Conservation (phyloP, 176 grass and related monocot genomes). For the Oryza punctata region DNA sequence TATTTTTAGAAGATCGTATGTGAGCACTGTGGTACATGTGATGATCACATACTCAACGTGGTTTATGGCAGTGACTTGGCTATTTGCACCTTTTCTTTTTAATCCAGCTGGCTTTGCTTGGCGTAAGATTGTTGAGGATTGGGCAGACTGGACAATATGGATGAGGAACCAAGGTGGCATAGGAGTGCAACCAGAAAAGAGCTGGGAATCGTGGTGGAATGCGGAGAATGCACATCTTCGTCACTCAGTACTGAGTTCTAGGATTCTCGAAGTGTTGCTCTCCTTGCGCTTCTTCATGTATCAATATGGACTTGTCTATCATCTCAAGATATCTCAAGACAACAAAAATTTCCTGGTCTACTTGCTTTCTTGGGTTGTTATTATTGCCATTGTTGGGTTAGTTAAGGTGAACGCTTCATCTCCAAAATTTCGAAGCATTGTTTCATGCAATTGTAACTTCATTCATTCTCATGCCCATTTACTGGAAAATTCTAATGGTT, state of each 20-base stretch:
- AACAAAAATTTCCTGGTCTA: constrained; percentile 92
- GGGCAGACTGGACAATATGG: constrained; percentile 88
- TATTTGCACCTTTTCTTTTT: constrained; percentile 92
- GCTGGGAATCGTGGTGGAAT: constrained; percentile 99
- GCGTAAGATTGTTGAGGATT: constrained; percentile 92
- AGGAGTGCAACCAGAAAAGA: constrained; percentile 85
- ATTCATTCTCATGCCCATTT: constrained; percentile 29
- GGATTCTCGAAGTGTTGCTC: constrained; percentile 77
- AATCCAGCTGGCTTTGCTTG: constrained; percentile 91
- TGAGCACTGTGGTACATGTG: constrained; percentile 61
- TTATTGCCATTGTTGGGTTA: constrained; percentile 69
- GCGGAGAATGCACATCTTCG: constrained; percentile 79
- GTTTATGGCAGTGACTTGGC: constrained; percentile 93
- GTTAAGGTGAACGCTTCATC: constrained; percentile 74
- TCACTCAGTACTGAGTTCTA: constrained; percentile 74
- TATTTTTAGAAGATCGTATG: constrained; percentile 74
- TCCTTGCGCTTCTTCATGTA: constrained; percentile 93
- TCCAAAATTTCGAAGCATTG: not conserved
- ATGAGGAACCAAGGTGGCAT: constrained; percentile 89
- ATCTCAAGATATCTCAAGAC: constrained; percentile 87
- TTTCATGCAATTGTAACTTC: constrained; percentile 17
- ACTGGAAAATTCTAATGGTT: constrained; percentile 3
- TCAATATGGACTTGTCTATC: constrained; percentile 95
- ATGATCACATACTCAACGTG: constrained; percentile 94
- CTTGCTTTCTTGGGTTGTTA: constrained; percentile 93